Evolutionary conservation across 1,284 basidiomycete species (phyloP).

Genomic region (Ceratobasidium sp.): DNA sequence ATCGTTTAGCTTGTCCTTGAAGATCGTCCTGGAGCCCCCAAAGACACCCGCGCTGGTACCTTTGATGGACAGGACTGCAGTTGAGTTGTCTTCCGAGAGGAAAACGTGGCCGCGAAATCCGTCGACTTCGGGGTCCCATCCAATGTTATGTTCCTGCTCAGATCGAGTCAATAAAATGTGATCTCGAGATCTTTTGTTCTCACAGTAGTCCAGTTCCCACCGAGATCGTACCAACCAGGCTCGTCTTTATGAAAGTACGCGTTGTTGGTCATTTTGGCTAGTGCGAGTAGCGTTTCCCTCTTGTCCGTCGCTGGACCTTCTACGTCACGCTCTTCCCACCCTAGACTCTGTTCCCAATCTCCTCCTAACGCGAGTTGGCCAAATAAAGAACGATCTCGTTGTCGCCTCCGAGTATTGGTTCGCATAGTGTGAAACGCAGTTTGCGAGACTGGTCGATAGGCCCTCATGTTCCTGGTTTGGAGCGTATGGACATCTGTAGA

Average conservation of each 20-base stretch:
- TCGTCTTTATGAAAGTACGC: conserved; percentile 80
- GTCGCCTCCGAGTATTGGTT: conserved; percentile 51
- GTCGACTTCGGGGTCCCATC: conserved; percentile 82
- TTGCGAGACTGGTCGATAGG: conserved; percentile 12
- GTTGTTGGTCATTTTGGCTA: conserved; percentile 92
- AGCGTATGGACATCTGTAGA: conserved; percentile 48
- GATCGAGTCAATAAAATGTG: neutral
- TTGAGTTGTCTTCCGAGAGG: conserved; percentile 80
- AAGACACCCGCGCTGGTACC: conserved; percentile 82
- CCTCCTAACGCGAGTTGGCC: conserved; percentile 12
- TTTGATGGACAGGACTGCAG: conserved; percentile 92
- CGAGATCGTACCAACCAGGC: conserved; percentile 87
- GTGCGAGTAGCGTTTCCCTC: conserved; percentile 81
- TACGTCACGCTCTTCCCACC: conserved; percentile 54
- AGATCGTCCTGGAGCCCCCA: conserved; percentile 83
- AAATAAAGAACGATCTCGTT: conserved; percentile 56
- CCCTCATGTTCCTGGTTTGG: neutral
- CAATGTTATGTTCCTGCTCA: conserved; percentile 84
- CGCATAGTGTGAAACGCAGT: conserved; percentile 16
- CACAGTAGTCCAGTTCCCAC: conserved; percentile 78
- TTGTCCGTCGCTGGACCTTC: conserved; percentile 81
- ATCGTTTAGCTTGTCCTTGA: conserved; percentile 96
- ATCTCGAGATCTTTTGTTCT: conserved; percentile 51
- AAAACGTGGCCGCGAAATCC: conserved; percentile 96
- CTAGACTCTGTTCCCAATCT: conserved; percentile 4